Evolutionary conservation across 768 basidiomycete species (phyloP).

Genomic region (Naganishia randhawae): DNA sequence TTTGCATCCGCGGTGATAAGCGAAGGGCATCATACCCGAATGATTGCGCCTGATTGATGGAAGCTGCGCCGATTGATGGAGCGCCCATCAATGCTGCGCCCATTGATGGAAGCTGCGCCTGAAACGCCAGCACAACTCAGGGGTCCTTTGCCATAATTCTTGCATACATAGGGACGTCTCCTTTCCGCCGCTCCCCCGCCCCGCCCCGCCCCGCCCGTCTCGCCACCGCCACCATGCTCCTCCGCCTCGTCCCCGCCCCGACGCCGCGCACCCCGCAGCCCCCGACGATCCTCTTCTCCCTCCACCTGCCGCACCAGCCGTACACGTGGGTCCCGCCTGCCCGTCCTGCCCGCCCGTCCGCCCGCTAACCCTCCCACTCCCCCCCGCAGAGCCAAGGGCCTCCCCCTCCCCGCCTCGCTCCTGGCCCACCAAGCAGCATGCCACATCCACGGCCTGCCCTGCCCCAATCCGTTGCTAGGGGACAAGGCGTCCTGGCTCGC

Average conservation of each 20-base stretch:
- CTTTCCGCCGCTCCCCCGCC: not conserved
- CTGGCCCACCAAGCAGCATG: slow-evolving; percentile 44
- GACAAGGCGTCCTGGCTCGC: slow-evolving; percentile 51
- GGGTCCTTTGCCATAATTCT: too few species aligned
- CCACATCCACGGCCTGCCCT: slow-evolving; percentile 46
- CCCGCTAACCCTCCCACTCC: not conserved
- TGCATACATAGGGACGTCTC: too few species aligned
- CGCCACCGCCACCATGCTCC: slow-evolving; percentile 44
- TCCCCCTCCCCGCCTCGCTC: slow-evolving; percentile 49
- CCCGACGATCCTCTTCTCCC: slow-evolving; percentile 52
- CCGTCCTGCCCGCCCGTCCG: not conserved
- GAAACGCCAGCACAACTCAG: not conserved
- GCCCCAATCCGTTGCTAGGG: slow-evolving; percentile 47
- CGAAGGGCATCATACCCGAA: too few species aligned
- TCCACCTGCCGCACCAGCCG: slow-evolving; percentile 44
- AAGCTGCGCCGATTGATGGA: too few species aligned
- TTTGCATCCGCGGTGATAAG: too few species aligned
- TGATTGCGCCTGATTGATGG: too few species aligned
- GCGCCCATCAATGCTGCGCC: too few species aligned
- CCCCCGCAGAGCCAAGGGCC: slow-evolving; percentile 33
- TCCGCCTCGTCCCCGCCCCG: slow-evolving; percentile 47
- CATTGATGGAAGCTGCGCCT: not conserved
- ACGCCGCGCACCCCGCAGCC: slow-evolving; percentile 41
- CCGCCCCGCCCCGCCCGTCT: not conserved
- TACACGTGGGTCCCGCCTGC: slow-evolving; percentile 39